Conservation (phyloP, 1,139 yeast genomes). For the Waltiozyma sp. region DNA sequence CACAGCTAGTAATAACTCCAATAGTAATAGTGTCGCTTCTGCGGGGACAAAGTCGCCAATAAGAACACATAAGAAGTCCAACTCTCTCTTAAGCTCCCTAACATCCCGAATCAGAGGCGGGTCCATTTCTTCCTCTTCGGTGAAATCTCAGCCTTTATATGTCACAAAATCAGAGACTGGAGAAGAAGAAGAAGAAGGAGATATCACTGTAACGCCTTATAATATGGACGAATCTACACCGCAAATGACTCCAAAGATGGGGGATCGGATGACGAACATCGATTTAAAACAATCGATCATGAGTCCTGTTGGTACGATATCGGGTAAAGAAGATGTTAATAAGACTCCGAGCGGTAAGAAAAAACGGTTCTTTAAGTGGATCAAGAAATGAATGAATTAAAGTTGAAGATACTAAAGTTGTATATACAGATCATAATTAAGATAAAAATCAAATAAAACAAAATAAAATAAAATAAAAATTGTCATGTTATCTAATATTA, state of each 20-base stretch:
- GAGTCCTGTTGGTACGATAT: no score
- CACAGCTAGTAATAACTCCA: no score
- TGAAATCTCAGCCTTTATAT: neutral
- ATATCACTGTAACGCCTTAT: conserved; percentile 14
- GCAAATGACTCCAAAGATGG: conserved; percentile 1
- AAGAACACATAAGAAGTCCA: conserved; percentile 16
- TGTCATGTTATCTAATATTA: no score
- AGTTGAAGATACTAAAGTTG: no score
- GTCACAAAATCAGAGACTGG: conserved; percentile 2
- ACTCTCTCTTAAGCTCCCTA: conserved; percentile 13
- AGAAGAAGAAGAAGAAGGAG: conserved; percentile 9
- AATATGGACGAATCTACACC: conserved; percentile 20
- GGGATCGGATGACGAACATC: neutral
- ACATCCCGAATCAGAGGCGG: conserved; percentile 11
- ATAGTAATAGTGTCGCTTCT: neutral
- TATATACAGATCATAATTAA: no score
- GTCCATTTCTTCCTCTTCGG: conserved; percentile 7
- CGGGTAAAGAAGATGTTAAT: neutral
- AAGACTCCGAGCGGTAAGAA: neutral
- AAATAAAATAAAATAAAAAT: no score
- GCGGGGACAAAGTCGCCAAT: neutral
- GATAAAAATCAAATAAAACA: no score
- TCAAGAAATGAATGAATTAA: neutral
- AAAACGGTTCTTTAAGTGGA: neutral
- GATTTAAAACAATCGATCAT: no score